Conservation (phyloP, 2,329 filamentous ascomycete species). For the Scedosporium minutisporum region DNA sequence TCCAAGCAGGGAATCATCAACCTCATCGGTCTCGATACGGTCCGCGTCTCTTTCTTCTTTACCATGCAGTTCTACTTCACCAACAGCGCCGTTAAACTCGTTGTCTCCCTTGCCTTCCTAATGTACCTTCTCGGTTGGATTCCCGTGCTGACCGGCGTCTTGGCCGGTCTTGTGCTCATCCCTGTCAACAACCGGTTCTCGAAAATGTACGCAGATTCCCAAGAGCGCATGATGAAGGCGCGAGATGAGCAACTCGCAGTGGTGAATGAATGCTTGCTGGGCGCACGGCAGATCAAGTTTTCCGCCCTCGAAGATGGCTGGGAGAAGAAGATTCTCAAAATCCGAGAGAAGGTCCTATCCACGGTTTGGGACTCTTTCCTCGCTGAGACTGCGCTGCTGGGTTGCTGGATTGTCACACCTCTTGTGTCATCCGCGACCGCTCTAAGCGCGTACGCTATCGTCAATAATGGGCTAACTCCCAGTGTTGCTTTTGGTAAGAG, state of each 20-base stretch:
- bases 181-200: slow-evolving; percentile 61
- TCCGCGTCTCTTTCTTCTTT: slow-evolving; percentile 60
- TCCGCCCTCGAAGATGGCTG: slow-evolving; percentile 66
- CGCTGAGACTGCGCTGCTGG: slow-evolving; percentile 52
- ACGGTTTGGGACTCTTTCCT: slow-evolving; percentile 58
- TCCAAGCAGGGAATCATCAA: slow-evolving; percentile 66
- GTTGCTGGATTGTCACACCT: slow-evolving; percentile 64
- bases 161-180: slow-evolving; percentile 52
- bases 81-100: slow-evolving; percentile 51
- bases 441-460: slow-evolving; percentile 55
- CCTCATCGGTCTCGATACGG: slow-evolving; percentile 65
- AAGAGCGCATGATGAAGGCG: slow-evolving; percentile 64
- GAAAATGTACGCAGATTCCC: slow-evolving; percentile 52
- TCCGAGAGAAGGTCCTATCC: slow-evolving; percentile 55
- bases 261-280: slow-evolving; percentile 66
- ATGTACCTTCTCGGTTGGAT: slow-evolving; percentile 63
- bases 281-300: slow-evolving; percentile 79
- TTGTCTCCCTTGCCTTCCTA: slow-evolving; percentile 58
- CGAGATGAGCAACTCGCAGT: slow-evolving; percentile 67
- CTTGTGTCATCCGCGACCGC: slow-evolving; percentile 64
- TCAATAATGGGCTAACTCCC: slow-evolving; percentile 54
- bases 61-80: slow-evolving; percentile 57
- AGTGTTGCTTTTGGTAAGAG: slow-evolving; percentile 59
- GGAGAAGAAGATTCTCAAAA: slow-evolving; percentile 56
- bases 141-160: slow-evolving; percentile 54